Evolutionary conservation across 352 stramenopile genomes (phyloP).

Genomic region (Plasmopara viticola): DNA sequence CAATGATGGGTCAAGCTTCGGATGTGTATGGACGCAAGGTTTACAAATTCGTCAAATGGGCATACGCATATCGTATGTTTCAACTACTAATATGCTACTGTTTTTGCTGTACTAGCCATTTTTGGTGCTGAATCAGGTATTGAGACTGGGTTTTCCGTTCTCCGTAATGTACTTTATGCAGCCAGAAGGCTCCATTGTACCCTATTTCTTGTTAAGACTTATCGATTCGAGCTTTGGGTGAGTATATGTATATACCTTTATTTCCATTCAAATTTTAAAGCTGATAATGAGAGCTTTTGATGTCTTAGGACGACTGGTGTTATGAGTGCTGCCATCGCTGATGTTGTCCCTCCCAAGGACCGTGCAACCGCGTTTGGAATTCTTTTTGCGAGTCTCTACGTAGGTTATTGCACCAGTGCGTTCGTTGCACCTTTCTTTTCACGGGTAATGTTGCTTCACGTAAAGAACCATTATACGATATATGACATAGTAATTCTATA

Average conservation of each 20-base stretch:
- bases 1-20: slow-evolving; percentile 65
- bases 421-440: slow-evolving; percentile 54
- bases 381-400: slow-evolving; percentile 46
- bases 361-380: slow-evolving; percentile 57
- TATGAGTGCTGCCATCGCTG: slow-evolving; percentile 53
- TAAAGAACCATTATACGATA: no score
- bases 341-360: slow-evolving; percentile 47
- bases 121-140: slow-evolving; percentile 56
- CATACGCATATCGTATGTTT: no score
- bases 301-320: slow-evolving; percentile 41
- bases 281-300: slow-evolving; percentile 1
- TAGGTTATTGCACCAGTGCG: slow-evolving; percentile 54
- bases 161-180: slow-evolving; percentile 68
- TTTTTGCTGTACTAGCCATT: slow-evolving; percentile 39
- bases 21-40: slow-evolving; percentile 78
- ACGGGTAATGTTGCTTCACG: slow-evolving; percentile 21
- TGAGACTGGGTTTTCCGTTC: slow-evolving; percentile 53
- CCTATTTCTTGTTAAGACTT: slow-evolving; percentile 59
- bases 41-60: no score
- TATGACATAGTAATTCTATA: not conserved
- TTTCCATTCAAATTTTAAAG: not conserved
- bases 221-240: slow-evolving; percentile 64
- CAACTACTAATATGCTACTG: not conserved
- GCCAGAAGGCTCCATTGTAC: slow-evolving; percentile 43
- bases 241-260: not conserved